Base-by-base conservation (phyloP, 306 rosid species). In the Phaseolus lunatus region DNA sequence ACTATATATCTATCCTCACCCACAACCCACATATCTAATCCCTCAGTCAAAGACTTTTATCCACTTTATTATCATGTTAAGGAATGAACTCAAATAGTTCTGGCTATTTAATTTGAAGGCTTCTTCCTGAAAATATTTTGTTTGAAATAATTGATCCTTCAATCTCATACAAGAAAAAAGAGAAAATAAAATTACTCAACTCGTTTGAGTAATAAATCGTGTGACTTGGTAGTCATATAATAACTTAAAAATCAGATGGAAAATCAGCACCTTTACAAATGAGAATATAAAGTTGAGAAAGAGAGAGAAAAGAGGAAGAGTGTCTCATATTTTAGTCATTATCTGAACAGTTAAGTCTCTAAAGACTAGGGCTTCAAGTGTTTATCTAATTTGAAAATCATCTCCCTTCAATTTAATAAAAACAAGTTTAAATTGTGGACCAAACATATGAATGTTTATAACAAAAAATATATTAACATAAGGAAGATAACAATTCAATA, bases 401-500 rank as follows among this genome's bases (percentile, higher is more conserved):
- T 20, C 77, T 20, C 77, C 64, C 41, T 59, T 76, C 18, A 13
- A 53, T 6, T 76, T 50, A 33, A n/a, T 41, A 54, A 49, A 72
- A 47, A 35, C 61, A 76, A 39, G 44, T 19, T 41, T 75, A 48
- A 69, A 76, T 4, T 23, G 12, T 41, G 65, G 56, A 69, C 39
- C 18, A 41, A 39, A 44, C 35, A 61, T 10, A 75, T 35, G 39
- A 6, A 43, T 15, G 12, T 64, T 24, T 47, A 16, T 7, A 52
- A 47, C 53, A 9, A 72, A 82, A 62, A 31, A 76, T 70, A 72
- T 19, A 70, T 18, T n/a, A 35, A n/a, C 73, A 63, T 15, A 26
- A 63, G 77, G 39, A 76, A 69, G 68, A 39, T 43, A 77, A 41
- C 41, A 77, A 70, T 77, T 67, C 58, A 77, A 64, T 41, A 70